A percentile compares a stretch with the other conserved stretches of the same genome.
phyloP scores from a whole-genome alignment of 78 protist genomes.

The Tieghemostelium lacteum region DNA sequence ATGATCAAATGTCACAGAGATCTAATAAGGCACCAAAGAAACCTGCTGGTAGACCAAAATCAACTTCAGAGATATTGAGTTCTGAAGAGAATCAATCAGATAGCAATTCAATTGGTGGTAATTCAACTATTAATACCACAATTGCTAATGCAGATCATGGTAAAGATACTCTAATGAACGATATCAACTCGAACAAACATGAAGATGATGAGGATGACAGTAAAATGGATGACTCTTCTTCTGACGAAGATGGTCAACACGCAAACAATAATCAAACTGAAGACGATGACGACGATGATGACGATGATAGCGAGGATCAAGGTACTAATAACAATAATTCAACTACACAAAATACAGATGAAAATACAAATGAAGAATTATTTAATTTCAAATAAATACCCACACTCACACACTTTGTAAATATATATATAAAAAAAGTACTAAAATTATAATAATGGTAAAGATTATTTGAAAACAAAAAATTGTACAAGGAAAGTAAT shows the following conservation, averaged over 20 bases:
- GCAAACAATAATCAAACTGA: conserved; percentile 3
- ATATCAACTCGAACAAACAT: background rate
- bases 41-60: background rate
- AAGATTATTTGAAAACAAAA: background rate
- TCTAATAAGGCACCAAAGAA: background rate
- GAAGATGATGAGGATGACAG: conserved; percentile 13
- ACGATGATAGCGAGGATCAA: conserved; percentile 11
- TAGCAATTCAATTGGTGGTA: background rate
- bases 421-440: background rate
- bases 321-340: background rate
- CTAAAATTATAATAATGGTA: background rate
- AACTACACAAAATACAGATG: background rate
- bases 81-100: background rate
- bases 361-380: background rate
- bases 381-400: background rate
- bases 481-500: background rate
- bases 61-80: background rate
- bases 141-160: background rate
- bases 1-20: background rate
- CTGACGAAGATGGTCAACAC: background rate
- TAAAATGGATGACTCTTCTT: background rate
- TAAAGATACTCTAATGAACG: background rate
- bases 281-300: conserved; percentile 16
- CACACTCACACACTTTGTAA: background rate
- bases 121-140: background rate